phyloP scores from a whole-genome alignment of 768 basidiomycete species.

The Brasilioporus rufonigricans region DNA sequence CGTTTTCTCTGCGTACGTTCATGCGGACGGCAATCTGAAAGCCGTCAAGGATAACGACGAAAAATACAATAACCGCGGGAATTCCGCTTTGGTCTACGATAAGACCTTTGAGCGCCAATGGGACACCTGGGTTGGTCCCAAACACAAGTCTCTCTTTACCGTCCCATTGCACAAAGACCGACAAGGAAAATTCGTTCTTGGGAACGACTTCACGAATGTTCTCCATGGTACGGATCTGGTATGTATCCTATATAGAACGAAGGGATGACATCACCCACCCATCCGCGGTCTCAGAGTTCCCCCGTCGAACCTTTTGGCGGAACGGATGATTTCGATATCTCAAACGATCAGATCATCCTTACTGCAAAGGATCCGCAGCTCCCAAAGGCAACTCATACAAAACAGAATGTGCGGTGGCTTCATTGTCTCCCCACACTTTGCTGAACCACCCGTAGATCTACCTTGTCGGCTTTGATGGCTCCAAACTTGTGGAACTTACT shows the following conservation, averaged over 20 bases:
- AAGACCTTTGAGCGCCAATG: constrained; percentile 70
- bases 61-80: constrained; percentile 69
- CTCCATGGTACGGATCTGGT: constrained; percentile 72
- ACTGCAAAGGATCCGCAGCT: constrained; percentile 83
- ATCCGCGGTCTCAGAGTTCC: constrained; percentile 41
- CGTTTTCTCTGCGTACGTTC: constrained; percentile 84
- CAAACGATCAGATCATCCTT: constrained; percentile 67
- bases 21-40: constrained; percentile 69
- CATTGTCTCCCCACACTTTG: neutral
- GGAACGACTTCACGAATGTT: constrained; percentile 52
- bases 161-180: constrained; percentile 52
- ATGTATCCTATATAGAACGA: constrained; percentile 19
- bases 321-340: constrained; percentile 76
- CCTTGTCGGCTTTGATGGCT: constrained; percentile 56
- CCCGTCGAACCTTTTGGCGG: constrained; percentile 91
- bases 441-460: constrained; percentile 53
- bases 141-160: constrained; percentile 69
- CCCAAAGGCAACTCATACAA: constrained; percentile 81
- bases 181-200: constrained; percentile 50
- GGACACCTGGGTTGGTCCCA: constrained; percentile 74
- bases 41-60: constrained; percentile 69
- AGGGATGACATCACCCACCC: neutral
- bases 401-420: constrained; percentile 61
- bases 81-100: constrained; percentile 71
- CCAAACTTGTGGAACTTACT: constrained; percentile 65